These are phyloP conservation scores for Quercus ilex DNA, from an alignment of 306 rosid species.

Conservation along the genomic window DNA sequence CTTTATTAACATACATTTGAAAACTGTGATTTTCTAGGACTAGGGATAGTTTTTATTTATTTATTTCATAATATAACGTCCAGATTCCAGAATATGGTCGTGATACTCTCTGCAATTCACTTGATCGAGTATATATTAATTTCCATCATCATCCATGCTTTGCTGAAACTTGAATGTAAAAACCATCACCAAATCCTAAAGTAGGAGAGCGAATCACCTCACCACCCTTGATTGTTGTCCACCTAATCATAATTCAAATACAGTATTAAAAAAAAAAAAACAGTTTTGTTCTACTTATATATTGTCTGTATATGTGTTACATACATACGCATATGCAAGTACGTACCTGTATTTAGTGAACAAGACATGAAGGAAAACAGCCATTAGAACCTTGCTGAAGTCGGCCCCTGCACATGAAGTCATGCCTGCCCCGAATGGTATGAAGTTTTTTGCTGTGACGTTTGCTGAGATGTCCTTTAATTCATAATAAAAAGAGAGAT, in stretches of 20 bases:
- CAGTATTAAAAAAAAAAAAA: too few species aligned
- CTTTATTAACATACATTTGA: too few species aligned
- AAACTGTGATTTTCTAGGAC: too few species aligned
- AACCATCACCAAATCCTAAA: background rate
- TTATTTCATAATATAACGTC: too few species aligned
- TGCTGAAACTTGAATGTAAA: background rate
- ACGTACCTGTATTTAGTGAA: constrained; percentile 19
- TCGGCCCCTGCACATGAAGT: constrained; percentile 26
- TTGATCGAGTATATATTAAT: too few species aligned
- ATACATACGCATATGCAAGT: background rate
- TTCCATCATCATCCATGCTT: background rate
- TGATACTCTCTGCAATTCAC: background rate
- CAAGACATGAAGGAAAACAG: constrained; percentile 13
- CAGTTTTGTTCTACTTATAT: too few species aligned
- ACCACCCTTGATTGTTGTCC: background rate
- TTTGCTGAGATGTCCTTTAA: background rate
- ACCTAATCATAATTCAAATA: too few species aligned
- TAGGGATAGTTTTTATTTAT: too few species aligned
- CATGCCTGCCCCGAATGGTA: constrained; percentile 28
- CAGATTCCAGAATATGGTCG: background rate
- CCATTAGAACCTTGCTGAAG: constrained; percentile 14
- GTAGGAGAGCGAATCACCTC: background rate
- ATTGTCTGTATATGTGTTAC: too few species aligned
- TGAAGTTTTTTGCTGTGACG: constrained; percentile 16
- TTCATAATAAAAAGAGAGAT: background rate